Conservation (phyloP, 2,329 filamentous ascomycete species). For the Penicillium sp. region DNA sequence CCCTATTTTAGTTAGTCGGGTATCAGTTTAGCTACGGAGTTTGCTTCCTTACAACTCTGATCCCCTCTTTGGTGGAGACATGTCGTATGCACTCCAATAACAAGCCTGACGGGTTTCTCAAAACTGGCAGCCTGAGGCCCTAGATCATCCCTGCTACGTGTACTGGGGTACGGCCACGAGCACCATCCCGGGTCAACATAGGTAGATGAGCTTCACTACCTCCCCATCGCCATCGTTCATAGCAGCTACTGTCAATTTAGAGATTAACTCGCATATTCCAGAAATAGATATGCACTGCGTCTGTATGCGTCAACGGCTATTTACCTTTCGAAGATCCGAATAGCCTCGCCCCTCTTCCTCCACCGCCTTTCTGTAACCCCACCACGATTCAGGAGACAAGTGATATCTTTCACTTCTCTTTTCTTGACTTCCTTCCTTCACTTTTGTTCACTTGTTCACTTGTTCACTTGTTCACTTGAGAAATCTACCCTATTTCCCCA, state of each 20-base stretch:
- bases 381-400: conserved; percentile 24
- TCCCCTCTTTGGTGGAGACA: neutral
- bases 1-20: too few relatives aligned
- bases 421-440: conserved; percentile 8
- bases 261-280: conserved; percentile 9
- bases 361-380: conserved; percentile 33
- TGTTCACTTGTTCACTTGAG: too few relatives aligned
- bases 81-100: neutral
- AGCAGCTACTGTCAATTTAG: neutral
- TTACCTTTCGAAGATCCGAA: conserved; percentile 15
- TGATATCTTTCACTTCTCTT: conserved; percentile 2
- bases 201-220: neutral
- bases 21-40: neutral
- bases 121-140: conserved; percentile 2
- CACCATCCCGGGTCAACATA: neutral
- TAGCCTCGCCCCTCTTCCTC: conserved; percentile 28
- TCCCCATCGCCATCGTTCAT: neutral
- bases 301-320: neutral
- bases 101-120: neutral
- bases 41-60: neutral
- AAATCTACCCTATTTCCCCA: conserved; percentile 1
- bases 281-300: conserved; percentile 1
- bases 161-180: neutral
- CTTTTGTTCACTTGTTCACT: neutral
- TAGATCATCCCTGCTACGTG: conserved; percentile 3